Conservation (phyloP, 2,329 filamentous ascomycete genomes). For the Fusarium multiceps region DNA sequence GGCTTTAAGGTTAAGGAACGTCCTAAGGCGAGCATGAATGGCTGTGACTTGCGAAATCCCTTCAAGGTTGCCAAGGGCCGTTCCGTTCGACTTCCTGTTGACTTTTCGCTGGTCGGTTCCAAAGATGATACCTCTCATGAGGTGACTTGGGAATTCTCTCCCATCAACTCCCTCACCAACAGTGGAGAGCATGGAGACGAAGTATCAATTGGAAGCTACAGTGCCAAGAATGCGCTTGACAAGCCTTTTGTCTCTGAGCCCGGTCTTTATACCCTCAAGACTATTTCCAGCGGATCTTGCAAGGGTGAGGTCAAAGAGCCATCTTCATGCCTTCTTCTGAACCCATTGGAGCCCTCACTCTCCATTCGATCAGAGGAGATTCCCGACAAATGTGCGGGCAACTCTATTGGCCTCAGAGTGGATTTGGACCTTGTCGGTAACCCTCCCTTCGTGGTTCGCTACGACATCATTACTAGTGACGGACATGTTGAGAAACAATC, state of each 20-base stretch:
- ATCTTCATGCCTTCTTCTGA: slow-evolving; percentile 90
- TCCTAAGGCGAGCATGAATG: slow-evolving; percentile 76
- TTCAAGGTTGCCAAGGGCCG: slow-evolving; percentile 85
- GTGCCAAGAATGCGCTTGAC: slow-evolving; percentile 70
- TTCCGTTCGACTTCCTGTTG: slow-evolving; percentile 74
- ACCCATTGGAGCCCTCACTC: slow-evolving; percentile 87
- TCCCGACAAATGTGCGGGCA: slow-evolving; percentile 93
- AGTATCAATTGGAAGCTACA: slow-evolving; percentile 67
- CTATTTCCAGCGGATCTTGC: slow-evolving; percentile 83
- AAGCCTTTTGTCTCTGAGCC: slow-evolving; percentile 77
- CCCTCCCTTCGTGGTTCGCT: slow-evolving; percentile 87
- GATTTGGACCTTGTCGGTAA: slow-evolving; percentile 92
- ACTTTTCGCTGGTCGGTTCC: slow-evolving; percentile 72
- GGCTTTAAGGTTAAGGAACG: slow-evolving; percentile 88
- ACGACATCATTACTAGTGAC: slow-evolving; percentile 73
- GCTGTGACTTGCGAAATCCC: slow-evolving; percentile 83
- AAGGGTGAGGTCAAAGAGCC: slow-evolving; percentile 91
- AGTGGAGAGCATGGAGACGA: slow-evolving; percentile 75
- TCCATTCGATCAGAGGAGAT: slow-evolving; percentile 81
- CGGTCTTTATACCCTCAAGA: slow-evolving; percentile 87
- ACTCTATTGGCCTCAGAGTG: slow-evolving; percentile 88
- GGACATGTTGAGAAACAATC: slow-evolving; percentile 66
- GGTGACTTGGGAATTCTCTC: slow-evolving; percentile 84
- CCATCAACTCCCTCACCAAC: slow-evolving; percentile 74
- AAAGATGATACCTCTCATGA: slow-evolving; percentile 73